Evolutionary conservation across 176 grass and related monocot species (phyloP), one percentile per base, ranked within the genome.

Genomic region (Eleusine coracana): DNA sequence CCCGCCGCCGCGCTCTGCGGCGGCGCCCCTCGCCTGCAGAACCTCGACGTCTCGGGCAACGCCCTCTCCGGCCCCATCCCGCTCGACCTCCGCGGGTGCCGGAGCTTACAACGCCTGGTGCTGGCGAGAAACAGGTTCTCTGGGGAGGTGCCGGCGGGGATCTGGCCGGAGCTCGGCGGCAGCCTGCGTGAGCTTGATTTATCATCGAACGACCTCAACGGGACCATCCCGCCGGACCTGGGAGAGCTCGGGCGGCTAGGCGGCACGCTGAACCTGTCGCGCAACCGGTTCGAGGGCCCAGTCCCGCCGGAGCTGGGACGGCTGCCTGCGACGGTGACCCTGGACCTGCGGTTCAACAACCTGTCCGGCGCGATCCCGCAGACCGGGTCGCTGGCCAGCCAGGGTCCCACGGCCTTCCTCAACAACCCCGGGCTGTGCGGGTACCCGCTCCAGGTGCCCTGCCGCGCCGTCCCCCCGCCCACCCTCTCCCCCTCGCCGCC

Each of bases 291-390:
- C 66, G 87, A 86, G 12, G 89, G 93, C 13, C 40, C 74, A 23
- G 90, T 99, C 41, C 93, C 97, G 5, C 83, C 84, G 11, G 74
- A 89, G 80, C 87, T 99, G 1, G 97, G 97, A 1, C 71, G 70
- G 7, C 81, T 99, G 8, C 87, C 96, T 31, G 88, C 93, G 5
- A 94, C 91, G 45, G 97, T 99, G 18, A 87, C 66, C 5, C 91
- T 99, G 44, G 97, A 99, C 66, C 93, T 99, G 44, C 91, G 93
- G 14, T 99, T 95, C 87, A 99, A 99, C 83, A 94, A 92, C 73
- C 97, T 99, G 52, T 92, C 97, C 21, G 97, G 97, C 13, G 93
- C 91, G 69, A 99, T 99, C 77, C 97, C 97, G 45, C 89, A 92
- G 75, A 71, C 76, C 0, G 89, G 97, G 0, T 92, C 89, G 10